phyloP scores from a whole-genome alignment of 164 flowering plant species.

The Paratinospora sagittata region DNA sequence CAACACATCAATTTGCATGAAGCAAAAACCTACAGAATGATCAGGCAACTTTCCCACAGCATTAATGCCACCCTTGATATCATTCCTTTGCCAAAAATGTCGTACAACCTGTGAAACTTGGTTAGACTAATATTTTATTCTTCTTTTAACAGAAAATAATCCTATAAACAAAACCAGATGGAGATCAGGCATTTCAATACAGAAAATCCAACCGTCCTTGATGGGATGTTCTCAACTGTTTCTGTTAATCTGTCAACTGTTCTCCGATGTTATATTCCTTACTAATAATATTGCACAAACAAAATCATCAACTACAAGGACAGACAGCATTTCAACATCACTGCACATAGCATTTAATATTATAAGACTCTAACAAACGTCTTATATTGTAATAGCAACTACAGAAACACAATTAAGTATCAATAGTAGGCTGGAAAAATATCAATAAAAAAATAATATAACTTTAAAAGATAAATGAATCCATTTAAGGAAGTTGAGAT shows the following conservation, averaged over 20 bases:
- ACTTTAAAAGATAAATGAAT: neutral
- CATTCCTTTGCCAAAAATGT: conserved; percentile 79
- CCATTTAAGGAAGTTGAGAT: neutral
- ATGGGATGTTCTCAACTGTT: neutral
- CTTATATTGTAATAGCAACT: no score
- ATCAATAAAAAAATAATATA: neutral
- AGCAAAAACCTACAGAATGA: conserved; percentile 63
- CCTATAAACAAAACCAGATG: neutral
- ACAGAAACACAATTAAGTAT: neutral
- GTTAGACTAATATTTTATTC: neutral
- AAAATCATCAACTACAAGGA: neutral
- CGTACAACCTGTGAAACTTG: conserved; percentile 60
- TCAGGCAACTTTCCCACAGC: conserved; percentile 81
- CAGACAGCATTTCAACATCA: neutral
- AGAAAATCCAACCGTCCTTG: neutral
- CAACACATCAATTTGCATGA: conserved; percentile 9
- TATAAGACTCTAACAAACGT: neutral
- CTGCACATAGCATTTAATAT: neutral
- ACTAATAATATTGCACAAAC: neutral
- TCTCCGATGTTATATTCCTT: no score
- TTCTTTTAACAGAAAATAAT: neutral
- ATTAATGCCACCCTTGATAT: conserved; percentile 65
- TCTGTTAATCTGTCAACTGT: neutral
- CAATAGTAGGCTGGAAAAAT: neutral
- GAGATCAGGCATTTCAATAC: neutral